A percentile compares a stretch with the other conserved stretches of the same genome.
Evolutionary conservation across 305 asterid species (phyloP).

Genomic region (Plantago rigida): DNA sequence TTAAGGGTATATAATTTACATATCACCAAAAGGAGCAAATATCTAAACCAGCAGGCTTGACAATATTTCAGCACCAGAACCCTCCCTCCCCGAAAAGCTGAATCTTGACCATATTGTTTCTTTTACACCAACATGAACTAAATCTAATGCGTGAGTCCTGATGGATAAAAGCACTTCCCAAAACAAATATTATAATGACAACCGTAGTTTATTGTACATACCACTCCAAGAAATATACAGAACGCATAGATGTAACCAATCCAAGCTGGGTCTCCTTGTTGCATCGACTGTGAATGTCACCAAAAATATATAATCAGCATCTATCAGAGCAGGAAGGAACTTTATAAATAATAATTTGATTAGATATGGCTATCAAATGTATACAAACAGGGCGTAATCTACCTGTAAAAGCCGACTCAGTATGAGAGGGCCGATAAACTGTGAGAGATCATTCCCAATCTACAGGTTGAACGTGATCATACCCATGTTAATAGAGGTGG

Average conservation of each 20-base stretch:
- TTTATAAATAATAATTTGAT: not conserved
- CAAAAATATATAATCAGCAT: conserved; percentile 29
- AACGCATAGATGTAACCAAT: conserved; percentile 76
- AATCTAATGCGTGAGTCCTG: no score
- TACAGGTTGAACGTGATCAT: conserved; percentile 31
- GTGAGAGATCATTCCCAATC: conserved; percentile 75
- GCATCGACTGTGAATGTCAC: conserved; percentile 57
- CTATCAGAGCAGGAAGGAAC: conserved; percentile 3
- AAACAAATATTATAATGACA: conserved; percentile 18
- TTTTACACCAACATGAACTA: no score
- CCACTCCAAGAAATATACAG: conserved; percentile 85
- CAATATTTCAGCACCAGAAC: no score
- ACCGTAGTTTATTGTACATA: conserved; percentile 30
- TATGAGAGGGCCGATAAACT: conserved; percentile 74
- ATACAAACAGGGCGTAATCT: conserved; percentile 18
- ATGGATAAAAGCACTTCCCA: no score
- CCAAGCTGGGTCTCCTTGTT: conserved; percentile 85
- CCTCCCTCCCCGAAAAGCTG: no score
- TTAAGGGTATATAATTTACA: no score
- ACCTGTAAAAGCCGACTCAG: conserved; percentile 66
- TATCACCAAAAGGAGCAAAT: no score
- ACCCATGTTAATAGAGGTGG: conserved; percentile 18
- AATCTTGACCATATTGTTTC: no score
- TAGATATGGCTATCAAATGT: not conserved
- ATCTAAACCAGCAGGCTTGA: no score